Conservation (phyloP, 169 alveolate genomes). For the Cryptosporidium canis region DNA sequence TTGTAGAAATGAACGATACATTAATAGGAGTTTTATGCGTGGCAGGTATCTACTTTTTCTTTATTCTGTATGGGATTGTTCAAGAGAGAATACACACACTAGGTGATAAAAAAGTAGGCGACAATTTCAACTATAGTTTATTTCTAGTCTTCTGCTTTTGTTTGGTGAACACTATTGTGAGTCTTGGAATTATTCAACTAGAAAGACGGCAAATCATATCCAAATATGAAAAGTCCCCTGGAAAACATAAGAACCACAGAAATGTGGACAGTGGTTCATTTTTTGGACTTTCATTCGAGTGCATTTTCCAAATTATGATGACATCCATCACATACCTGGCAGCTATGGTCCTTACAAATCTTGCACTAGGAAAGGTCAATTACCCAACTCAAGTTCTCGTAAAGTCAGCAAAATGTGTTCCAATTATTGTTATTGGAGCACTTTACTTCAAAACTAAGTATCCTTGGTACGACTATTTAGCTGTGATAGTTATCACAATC, state of each 20-base stretch:
- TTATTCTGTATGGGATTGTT: conserved; percentile 50
- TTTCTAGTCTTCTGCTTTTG: conserved; percentile 67
- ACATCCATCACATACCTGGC: conserved; percentile 82
- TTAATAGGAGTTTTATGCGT: conserved; percentile 30
- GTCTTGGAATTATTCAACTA: conserved; percentile 15
- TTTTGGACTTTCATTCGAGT: conserved; percentile 1
- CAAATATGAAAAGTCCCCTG: neutral
- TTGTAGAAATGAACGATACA: conserved; percentile 21
- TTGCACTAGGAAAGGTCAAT: conserved; percentile 85
- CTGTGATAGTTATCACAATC: conserved; percentile 85
- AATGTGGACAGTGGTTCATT: neutral
- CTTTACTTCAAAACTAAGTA: conserved; percentile 85
- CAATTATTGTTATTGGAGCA: conserved; percentile 88
- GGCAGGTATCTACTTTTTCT: conserved; percentile 47
- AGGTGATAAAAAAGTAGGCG: conserved; percentile 33
- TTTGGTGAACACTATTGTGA: conserved; percentile 59
- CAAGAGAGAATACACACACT: conserved; percentile 50
- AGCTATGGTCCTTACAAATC: conserved; percentile 85
- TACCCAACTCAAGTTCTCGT: conserved; percentile 91
- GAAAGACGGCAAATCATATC: neutral
- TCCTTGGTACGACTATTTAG: conserved; percentile 88
- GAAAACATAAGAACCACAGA: neutral
- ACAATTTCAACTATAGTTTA: conserved; percentile 29
- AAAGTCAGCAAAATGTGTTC: conserved; percentile 91
- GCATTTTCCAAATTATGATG: conserved; percentile 73